Base-by-base conservation (phyloP, 768 basidiomycete genomes). In the Mycena vitilis region DNA sequence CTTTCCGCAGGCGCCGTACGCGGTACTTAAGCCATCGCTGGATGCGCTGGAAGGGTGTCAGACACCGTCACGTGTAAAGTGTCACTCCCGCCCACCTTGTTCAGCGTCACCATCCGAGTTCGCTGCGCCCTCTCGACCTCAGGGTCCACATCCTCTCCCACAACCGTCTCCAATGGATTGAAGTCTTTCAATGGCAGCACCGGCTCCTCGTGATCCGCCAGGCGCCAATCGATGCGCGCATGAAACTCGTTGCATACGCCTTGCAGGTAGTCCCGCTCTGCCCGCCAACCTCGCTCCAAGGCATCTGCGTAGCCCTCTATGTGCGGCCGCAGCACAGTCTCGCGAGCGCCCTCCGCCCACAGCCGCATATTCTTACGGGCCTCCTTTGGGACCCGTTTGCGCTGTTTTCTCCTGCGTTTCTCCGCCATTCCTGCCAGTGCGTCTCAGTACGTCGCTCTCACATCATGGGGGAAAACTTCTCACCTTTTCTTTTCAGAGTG, bases 1-100 rank as follows among this genome's bases (percentile, higher is more conserved):
- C 10, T 36, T 48, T 54, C 36, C 34, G 53, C 0, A 48, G 34
- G 10, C 44, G 20, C 5, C 55, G 53, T 13, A 47, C 54, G 0
- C 67, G 67, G 16, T 68, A 68, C 18, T 63, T 62, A 13, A 42
- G 49, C 67, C 67, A 68, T 6, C 67, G 62, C 5, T 48, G 67
- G n/a, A 68, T 68, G 25, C 67, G 61, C 67, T 68, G 38, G 1
- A 13, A 34, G 49, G n/a, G n/a, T 2, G 20, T 18, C 30, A 36
- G 44, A n/a, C 30, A 45, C 20, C 22, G 44, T 23, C 30, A 54
- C 6, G 36, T 30, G 20, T 5, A 5, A 3, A 25, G 1, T 5
- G 34, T n/a, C 7, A 16, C 23, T 42, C 40, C 40, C 40, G 20
- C 44, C 48, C 30, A 59, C 61, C 16, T 6, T 36, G 25, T 57